These are phyloP conservation scores for Phytophthora sansomeana DNA, from an alignment of 352 stramenopile species.

Conservation along the genomic window DNA sequence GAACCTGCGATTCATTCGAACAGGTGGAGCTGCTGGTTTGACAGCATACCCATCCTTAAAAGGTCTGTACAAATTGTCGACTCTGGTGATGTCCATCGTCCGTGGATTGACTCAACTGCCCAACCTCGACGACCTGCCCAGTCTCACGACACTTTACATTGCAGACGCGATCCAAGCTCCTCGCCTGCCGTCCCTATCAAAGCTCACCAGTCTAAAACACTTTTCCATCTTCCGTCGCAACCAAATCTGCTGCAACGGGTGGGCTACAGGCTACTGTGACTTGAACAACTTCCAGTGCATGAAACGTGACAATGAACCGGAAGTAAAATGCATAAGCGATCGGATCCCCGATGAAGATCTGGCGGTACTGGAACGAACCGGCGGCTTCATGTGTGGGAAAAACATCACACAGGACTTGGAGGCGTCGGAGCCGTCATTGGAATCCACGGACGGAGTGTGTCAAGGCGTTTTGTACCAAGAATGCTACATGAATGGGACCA, in stretches of 20 bases:
- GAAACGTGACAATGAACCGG: conserved; percentile 24
- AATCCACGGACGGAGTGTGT: conserved; percentile 40
- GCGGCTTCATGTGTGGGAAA: conserved; percentile 34
- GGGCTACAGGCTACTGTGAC: conserved; percentile 35
- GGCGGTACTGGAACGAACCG: conserved; percentile 13
- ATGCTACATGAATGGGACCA: conserved; percentile 25
- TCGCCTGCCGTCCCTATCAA: conserved; percentile 28
- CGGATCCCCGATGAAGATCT: conserved; percentile 33
- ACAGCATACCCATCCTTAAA: conserved; percentile 44
- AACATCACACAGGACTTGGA: conserved; percentile 44
- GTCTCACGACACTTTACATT: conserved; percentile 33
- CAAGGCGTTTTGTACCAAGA: conserved; percentile 41
- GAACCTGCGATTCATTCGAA: conserved; percentile 48
- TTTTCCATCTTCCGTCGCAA: conserved; percentile 45
- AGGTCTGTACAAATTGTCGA: conserved; percentile 41
- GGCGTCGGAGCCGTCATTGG: conserved; percentile 27
- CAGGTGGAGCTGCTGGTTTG: conserved; percentile 33
- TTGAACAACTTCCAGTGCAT: conserved; percentile 43
- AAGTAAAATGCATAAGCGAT: conserved; percentile 31
- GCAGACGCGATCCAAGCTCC: conserved; percentile 38
- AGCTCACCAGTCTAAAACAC: conserved; percentile 30
- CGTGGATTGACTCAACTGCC: conserved; percentile 38
- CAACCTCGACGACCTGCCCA: conserved; percentile 35
- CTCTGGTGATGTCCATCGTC: conserved; percentile 35
- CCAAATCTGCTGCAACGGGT: conserved; percentile 53